Base-by-base conservation (phyloP, 441 rosid genomes). In the Pelargonium cotyledonis region DNA sequence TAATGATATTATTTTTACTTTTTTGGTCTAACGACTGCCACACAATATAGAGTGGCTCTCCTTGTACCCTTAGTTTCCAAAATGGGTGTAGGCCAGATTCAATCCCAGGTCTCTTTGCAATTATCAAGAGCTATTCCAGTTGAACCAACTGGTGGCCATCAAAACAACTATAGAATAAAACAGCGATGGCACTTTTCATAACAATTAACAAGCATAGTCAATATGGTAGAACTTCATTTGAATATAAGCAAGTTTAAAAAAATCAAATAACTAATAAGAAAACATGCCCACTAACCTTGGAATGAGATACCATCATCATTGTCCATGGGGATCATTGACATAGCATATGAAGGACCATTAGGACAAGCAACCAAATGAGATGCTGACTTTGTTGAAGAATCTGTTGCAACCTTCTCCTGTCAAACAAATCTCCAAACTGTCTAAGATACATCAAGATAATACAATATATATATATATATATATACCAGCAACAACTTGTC, bases 241-340 rank as follows among this genome's bases (percentile, higher is more conserved):
- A 35, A 35, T 9, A 23, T 10, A 8, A 21, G 53, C 19, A 68
- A 66, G 1, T 66, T n/a, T 60, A 58, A 0, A 4, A 58, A n/a
- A 12, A 21, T 29, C 63, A 58, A 19, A 6, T 51, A 51, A 51
- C 29, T 21, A 12, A 10, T 58, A 21, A 58, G 63, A 58, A 21
- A 58, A 58, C 63, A 58, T 58, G 63, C 23, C 41, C 47, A 80
- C 40, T 65, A 72, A 91, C 97, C 97, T 86, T 82, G 78, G 71
- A 29, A 85, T 23, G 96, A 80, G 74, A 92, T 82, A 62, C 89
- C 96, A 78, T 92, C 96, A 76, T 88, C 92, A 16, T 68, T 73
- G 77, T 91, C 97, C 71, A 84, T 57, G 16, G 86, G 86, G 68
- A 88, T 77, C 76, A 84, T 71, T 73, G 96, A 89, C 0, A 84